These are phyloP conservation scores for Cryphonectria carpinicola DNA, from an alignment of 2,329 filamentous ascomycete species.

Conservation along the genomic window DNA sequence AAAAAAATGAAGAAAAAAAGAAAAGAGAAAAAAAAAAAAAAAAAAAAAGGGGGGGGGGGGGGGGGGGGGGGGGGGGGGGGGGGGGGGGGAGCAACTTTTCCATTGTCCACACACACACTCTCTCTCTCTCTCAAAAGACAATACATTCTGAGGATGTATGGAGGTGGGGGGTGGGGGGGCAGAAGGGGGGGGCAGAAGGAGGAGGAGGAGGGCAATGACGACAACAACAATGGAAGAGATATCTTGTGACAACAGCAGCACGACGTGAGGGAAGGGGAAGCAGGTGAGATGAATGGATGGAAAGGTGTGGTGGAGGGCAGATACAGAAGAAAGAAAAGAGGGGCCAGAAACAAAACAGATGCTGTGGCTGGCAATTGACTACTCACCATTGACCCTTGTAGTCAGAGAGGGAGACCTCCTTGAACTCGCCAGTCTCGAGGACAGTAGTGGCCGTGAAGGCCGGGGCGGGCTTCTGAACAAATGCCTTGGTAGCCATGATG, in stretches of 20 bases:
- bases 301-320: not conserved
- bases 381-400: slow-evolving; percentile 52
- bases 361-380: slow-evolving; percentile 16
- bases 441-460: slow-evolving; percentile 54
- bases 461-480: slow-evolving; percentile 54
- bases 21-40: not conserved
- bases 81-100: not conserved
- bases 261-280: not conserved
- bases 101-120: not conserved
- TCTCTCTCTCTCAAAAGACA: not conserved
- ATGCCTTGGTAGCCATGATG: slow-evolving; percentile 47
- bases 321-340: no score
- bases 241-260: not conserved
- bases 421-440: slow-evolving; percentile 53
- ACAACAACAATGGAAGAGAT: not conserved
- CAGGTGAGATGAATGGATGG: not conserved
- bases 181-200: not conserved
- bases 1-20: no score
- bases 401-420: slow-evolving; percentile 50
- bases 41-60: no score
- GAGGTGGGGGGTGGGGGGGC: not conserved
- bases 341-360: not conserved
- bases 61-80: no score
- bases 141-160: no score
- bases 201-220: no score